A percentile compares a stretch with the other conserved stretches of the same genome.
Conservation (phyloP, 495 filamentous ascomycete genomes). For the Penicillium paxilli region DNA sequence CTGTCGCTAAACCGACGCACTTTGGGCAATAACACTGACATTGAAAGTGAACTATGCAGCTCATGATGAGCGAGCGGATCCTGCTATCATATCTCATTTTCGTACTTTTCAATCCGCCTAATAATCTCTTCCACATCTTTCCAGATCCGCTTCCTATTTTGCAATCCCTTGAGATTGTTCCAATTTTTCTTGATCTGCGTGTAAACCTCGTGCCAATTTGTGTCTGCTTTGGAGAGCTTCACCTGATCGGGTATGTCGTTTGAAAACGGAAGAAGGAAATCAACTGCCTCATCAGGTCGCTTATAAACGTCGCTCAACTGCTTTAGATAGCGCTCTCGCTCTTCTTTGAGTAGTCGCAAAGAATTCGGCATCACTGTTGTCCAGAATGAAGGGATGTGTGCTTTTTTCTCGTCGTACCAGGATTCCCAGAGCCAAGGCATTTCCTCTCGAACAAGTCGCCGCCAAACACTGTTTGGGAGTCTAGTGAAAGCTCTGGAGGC, state of each 20-base stretch:
- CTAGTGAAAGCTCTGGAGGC: conserved; percentile 20
- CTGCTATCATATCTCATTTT: too few relatives aligned
- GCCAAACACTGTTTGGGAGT: conserved; percentile 27
- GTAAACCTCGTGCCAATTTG: conserved; percentile 28
- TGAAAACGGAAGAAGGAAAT: not conserved
- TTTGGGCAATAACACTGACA: too few relatives aligned
- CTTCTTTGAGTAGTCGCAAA: not conserved
- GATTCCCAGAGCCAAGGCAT: conserved; percentile 39
- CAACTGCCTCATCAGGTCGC: not conserved
- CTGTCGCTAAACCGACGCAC: too few relatives aligned
- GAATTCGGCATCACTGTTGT: conserved; percentile 11
- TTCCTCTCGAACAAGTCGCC: conserved; percentile 22
- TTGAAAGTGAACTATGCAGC: too few relatives aligned
- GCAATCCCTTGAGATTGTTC: conserved; percentile 24
- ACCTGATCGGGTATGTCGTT: not conserved
- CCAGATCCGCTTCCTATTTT: conserved; percentile 31
- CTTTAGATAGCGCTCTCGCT: not conserved
- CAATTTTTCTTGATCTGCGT: conserved; percentile 14
- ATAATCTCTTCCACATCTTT: conserved; percentile 22
- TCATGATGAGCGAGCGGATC: too few relatives aligned
- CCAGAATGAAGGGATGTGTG: conserved; percentile 8
- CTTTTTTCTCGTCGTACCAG: conserved; percentile 11
- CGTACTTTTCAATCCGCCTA: conserved; percentile 5
- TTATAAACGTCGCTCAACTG: not conserved
- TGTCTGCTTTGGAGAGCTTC: conserved; percentile 8